Evolutionary conservation across 768 basidiomycete genomes (phyloP), one percentile per base, ranked within the genome.

Genomic region (Lactarius akahatsu): DNA sequence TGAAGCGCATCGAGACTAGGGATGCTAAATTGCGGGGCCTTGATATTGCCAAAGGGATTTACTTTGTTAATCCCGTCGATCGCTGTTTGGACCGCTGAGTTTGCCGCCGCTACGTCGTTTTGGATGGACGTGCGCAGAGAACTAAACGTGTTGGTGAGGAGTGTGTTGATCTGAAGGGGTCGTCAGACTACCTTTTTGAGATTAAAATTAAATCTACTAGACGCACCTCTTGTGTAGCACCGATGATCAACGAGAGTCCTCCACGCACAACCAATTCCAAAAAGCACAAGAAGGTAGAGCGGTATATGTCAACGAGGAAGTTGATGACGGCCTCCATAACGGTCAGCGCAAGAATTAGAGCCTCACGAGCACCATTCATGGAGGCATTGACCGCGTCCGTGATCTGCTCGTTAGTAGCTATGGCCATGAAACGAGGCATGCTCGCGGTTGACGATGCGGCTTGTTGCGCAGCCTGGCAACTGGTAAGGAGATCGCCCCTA

Each of bases 251-350:
- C 30, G 86, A 82, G 60, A 99, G 80, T 7, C 84, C 89, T 20
- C 94, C 94, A 34, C 87, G 83, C 11, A 99, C 86, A 28, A 92
- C 87, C 54, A 98, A 82, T 76, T 98, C 94, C 69, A 97, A 79
- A 71, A 97, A 94, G 76, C 96, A 99, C 61, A 99, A 82, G 73
- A 96, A 88, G 3, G 96, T 91, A 3, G 94, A 96, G 47, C 95
- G 89, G 74, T 97, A 98, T 56, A 89, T 85, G 77, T 94, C 90
- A 70, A 98, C 85, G 69, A 97, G 84, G 76, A 98, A 98, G 72
- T 92, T 94, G 77, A 95, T 88, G 72, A 96, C 84, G 0, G 82
- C 87, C 74, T 97, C 93, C 85, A 96, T 89, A 43, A 87, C 80
- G 0, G 91, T 96, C 63, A 98, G 79, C 2, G 92, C 78, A 47